Conservation (phyloP, 176 grass and related monocot genomes). For the Echinochloa phyllopogon region DNA sequence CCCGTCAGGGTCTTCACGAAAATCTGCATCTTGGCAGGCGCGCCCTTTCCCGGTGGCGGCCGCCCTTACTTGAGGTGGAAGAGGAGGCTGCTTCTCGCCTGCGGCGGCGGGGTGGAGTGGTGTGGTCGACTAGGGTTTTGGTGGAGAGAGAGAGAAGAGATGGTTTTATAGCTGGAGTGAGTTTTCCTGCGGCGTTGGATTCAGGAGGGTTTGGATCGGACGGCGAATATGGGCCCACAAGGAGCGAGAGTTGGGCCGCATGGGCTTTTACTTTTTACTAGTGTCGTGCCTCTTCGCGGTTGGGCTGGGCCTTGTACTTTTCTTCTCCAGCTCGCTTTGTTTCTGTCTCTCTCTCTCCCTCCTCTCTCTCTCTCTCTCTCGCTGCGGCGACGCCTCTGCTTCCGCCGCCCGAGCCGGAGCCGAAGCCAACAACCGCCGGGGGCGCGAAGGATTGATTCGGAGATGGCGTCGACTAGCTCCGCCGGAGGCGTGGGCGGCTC, state of each 20-base stretch:
- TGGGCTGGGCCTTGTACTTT: constrained; percentile 28
- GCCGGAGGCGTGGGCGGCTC: constrained; percentile 1
- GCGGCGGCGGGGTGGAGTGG: not conserved
- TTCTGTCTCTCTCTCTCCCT: not conserved
- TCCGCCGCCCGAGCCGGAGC: constrained; percentile 38
- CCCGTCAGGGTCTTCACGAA: constrained; percentile 90
- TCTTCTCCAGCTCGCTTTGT: not conserved
- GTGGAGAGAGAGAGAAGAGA: not conserved
- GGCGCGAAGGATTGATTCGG: not conserved
- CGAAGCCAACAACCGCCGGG: not conserved
- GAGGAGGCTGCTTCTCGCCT: not conserved
- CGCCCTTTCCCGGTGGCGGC: not conserved
- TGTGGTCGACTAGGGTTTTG: constrained; percentile 37
- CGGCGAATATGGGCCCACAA: not conserved
- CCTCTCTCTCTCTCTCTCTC: not conserved
- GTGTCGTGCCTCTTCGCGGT: not conserved
- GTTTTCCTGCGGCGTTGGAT: not conserved
- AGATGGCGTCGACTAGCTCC: constrained; percentile 45
- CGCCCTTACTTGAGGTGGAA: constrained; percentile 12
- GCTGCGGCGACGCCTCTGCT: constrained; percentile 4
- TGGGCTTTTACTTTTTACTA: not conserved
- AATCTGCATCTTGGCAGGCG: constrained; percentile 62
- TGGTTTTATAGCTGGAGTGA: not conserved
- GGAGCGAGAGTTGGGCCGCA: constrained; percentile 2
- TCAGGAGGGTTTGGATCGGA: not conserved